Base-by-base conservation (phyloP, 306 rosid species). In the Cucurbita moschata region DNA sequence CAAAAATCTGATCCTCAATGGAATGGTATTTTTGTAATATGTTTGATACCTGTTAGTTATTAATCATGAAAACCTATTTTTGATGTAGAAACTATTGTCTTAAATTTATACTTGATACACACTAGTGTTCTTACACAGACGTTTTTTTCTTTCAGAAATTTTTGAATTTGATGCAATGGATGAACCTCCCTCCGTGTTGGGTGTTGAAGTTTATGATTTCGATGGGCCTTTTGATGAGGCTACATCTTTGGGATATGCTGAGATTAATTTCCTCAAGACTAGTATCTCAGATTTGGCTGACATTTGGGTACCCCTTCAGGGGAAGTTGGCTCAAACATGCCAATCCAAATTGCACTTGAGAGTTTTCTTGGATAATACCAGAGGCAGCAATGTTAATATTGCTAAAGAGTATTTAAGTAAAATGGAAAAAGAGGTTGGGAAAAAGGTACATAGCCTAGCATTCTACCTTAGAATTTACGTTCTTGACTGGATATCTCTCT, bases 381-480 rank as follows among this genome's bases (percentile, higher is more conserved):
- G 87, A 85, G 89, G 92, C 71, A 86, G 92, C 65, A 82, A 89
- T 52, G 91, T 85, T 69, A 83, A 86, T 60, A 89, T 85, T 72
- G 92, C 78, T 76, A 84, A 88, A 78, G 88, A 87, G 55, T 94
- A 89, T 77, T 67, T 95, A 51, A 89, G 86, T 84, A 95, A 84
- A 87, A 91, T 95, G 99, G 99, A 95, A 87, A 95, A 95, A 86
- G 96, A 91, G 81, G 96, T 95, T 64, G 99, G 99, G 61, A 95
- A 88, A 82, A 95, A 95, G 97, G 99, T 95, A 85, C 6, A 64
- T 38, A 57, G 74, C 66, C 52, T 44, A 49, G 83, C 73, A 58
- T 84, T 69, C 51, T 63, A 58, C 63, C 37, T 44, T 7, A 15
- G 67, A 68, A 70, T 75, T n/a, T 44, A n/a, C 68, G 8, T 73